Conservation (phyloP, 108 stramenopile genomes). For the Cyclotella cryptica region DNA sequence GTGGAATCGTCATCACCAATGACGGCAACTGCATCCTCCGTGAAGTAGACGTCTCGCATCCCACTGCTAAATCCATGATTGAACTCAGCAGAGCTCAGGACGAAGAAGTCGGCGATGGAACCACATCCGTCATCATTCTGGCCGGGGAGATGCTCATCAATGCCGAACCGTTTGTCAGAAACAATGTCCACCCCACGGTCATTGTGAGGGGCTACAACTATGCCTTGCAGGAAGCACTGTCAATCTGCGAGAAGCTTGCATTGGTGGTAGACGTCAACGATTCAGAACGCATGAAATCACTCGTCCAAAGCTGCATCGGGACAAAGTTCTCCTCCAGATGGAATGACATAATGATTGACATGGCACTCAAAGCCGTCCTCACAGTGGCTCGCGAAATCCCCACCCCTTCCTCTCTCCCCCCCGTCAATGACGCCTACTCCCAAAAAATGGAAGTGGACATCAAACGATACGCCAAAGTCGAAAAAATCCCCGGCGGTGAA, state of each 20-base stretch:
- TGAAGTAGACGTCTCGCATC: conserved; percentile 99
- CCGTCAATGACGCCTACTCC: conserved; percentile 38
- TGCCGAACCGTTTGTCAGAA: conserved; percentile 95
- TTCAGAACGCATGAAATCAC: conserved; percentile 79
- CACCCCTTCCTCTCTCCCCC: conserved; percentile 29
- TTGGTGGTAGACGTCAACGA: conserved; percentile 90
- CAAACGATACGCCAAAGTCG: conserved; percentile 99
- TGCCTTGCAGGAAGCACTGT: conserved; percentile 92
- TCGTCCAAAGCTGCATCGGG: conserved; percentile 95
- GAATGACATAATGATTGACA: conserved; percentile 96
- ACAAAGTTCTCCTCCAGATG: conserved; percentile 98
- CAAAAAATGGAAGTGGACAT: conserved; percentile 93
- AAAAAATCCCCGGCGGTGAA: conserved; percentile 99
- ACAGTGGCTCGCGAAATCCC: conserved; percentile 72
- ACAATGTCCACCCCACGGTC: conserved; percentile 97
- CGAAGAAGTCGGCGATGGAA: conserved; percentile 99
- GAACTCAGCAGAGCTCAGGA: conserved; percentile 98
- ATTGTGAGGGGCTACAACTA: conserved; percentile 96
- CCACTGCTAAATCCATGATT: conserved; percentile 99
- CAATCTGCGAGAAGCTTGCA: conserved; percentile 90
- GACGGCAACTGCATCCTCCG: conserved; percentile 99
- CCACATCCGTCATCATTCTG: conserved; percentile 99
- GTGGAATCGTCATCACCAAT: conserved; percentile 99
- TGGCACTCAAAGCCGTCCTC: conserved; percentile 97
- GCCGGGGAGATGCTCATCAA: conserved; percentile 97